These are phyloP conservation scores for Penicillium vulpinum DNA, from an alignment of 2,329 filamentous ascomycete species.

Conservation along the genomic window DNA sequence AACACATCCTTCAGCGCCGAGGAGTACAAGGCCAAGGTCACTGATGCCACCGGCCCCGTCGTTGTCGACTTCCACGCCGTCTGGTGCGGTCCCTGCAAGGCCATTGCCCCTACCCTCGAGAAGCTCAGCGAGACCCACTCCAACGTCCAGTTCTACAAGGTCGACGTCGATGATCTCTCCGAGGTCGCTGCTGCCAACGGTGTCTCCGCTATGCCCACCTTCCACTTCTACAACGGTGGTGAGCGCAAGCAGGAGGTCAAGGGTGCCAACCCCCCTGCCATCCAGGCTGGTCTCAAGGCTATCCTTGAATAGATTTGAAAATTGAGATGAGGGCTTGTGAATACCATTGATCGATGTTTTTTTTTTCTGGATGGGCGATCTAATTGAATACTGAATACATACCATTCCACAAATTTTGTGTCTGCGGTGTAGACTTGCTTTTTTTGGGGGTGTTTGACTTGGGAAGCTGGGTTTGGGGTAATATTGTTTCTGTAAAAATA, in stretches of 20 bases:
- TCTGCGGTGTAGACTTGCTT: neutral
- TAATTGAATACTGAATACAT: constrained; percentile 6
- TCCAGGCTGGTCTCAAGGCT: constrained; percentile 49
- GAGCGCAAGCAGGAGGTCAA: constrained; percentile 71
- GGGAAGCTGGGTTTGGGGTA: neutral
- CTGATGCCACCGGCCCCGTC: constrained; percentile 57
- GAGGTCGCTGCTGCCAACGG: constrained; percentile 74
- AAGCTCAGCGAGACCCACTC: constrained; percentile 62
- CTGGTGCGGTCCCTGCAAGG: constrained; percentile 96
- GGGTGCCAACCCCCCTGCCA: constrained; percentile 74
- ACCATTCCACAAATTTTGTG: neutral
- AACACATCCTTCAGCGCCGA: constrained; percentile 50
- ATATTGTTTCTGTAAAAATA: neutral
- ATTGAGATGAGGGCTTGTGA: constrained; percentile 3
- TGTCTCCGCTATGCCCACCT: constrained; percentile 91
- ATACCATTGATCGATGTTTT: neutral
- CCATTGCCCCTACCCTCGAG: constrained; percentile 74
- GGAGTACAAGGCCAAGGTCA: constrained; percentile 58
- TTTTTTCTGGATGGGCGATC: neutral
- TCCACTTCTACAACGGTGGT: constrained; percentile 79
- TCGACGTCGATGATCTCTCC: constrained; percentile 82
- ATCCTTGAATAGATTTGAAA: constrained; percentile 22
- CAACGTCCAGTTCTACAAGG: constrained; percentile 74
- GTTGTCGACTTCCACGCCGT: constrained; percentile 83
- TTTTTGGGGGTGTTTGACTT: neutral